Percentiles rank a stretch among this genome's conserved stretches.
phyloP scores from a whole-genome alignment of 805 yeast species.

The Ogataea ganodermae region DNA sequence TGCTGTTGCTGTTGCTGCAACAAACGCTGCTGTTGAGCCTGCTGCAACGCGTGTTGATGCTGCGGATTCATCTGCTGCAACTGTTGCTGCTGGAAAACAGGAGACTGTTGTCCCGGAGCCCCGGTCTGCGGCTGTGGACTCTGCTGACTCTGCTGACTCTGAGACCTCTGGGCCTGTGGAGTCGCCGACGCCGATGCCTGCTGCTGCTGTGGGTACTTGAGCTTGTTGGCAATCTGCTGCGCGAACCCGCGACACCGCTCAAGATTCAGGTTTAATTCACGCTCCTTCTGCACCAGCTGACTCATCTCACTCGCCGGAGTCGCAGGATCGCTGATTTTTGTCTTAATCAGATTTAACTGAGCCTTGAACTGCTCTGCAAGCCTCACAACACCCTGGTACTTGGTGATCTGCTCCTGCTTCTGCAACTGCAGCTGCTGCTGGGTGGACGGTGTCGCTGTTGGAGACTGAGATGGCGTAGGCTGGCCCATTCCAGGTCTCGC shows the following conservation, averaged over 20 bases:
- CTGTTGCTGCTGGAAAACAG: slow-evolving; percentile 12
- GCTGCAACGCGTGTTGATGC: slow-evolving; percentile 25
- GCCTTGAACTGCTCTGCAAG: slow-evolving; percentile 51
- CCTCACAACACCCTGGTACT: slow-evolving; percentile 45
- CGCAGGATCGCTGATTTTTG: slow-evolving; percentile 45
- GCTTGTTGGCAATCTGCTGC: slow-evolving; percentile 46
- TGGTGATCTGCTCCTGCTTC: slow-evolving; percentile 35
- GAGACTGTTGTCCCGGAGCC: neutral
- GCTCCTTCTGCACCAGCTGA: slow-evolving; percentile 50
- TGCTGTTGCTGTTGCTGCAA: slow-evolving; percentile 31
- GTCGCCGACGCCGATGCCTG: slow-evolving; percentile 5
- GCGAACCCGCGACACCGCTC: slow-evolving; percentile 46
- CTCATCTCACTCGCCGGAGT: slow-evolving; percentile 47
- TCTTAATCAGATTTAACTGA: slow-evolving; percentile 52
- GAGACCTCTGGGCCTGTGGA: slow-evolving; percentile 15
- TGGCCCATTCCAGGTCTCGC: slow-evolving; percentile 28
- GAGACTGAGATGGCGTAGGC: slow-evolving; percentile 18
- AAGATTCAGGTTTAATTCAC: slow-evolving; percentile 46
- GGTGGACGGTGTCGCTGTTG: slow-evolving; percentile 10
- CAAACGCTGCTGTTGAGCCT: slow-evolving; percentile 26
- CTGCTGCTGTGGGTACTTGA: slow-evolving; percentile 32
- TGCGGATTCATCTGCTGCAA: slow-evolving; percentile 21
- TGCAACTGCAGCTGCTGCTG: slow-evolving; percentile 29
- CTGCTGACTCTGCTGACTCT: slow-evolving; percentile 17
- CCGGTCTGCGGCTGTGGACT: slow-evolving; percentile 14